Base-by-base conservation (phyloP, 352 stramenopile species). In the Phytopythium montanum region DNA sequence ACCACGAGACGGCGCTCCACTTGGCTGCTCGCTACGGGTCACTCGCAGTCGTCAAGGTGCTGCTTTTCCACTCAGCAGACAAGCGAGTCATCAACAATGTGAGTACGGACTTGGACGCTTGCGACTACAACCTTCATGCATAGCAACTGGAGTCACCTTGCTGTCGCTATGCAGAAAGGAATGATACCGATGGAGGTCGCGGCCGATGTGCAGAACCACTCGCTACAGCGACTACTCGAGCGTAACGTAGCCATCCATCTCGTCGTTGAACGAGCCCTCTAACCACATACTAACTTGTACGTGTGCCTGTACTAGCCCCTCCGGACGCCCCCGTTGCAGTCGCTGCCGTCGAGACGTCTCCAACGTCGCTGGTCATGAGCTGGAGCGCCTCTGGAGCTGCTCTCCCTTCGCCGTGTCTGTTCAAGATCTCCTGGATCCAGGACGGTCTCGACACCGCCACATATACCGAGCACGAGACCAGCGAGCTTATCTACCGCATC, bases 111-210 rank as follows among this genome's bases (percentile, higher is more conserved):
- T 16, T 2, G 33, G 14, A 38, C 14, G 6, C 33, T n/a, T 38
- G 33, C 10, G 8, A 38, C 34, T 2, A 13, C 36, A 18, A 28
- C 9, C 18, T 29, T 34, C 16, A 5, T 31, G 14, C 26, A 5
- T 16, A n/a, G 21, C 41, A 34, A 41, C 36, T 51, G 39, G 2
- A 46, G 39, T 25, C 7, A 13, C 16, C 10, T 46, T 46, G 19
- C 6, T 39, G 23, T 21, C 42, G 42, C 9, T 28, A 3, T 5
- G 10, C 45, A 87, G 77, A 39, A 67, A 23, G 65, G 64, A 12
- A 72, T 81, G 59, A 66, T 65, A 12, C 68, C 77, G 3, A 72
- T 79, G 45, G 70, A 79, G 33, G 56, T 87, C n/a, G 74, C 74
- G 23, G 62, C 59, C 2, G 77, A 87, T 10, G 21, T 76, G 19